Conservation (phyloP, 2,329 filamentous ascomycete genomes). For the Trichoderma sp. region DNA sequence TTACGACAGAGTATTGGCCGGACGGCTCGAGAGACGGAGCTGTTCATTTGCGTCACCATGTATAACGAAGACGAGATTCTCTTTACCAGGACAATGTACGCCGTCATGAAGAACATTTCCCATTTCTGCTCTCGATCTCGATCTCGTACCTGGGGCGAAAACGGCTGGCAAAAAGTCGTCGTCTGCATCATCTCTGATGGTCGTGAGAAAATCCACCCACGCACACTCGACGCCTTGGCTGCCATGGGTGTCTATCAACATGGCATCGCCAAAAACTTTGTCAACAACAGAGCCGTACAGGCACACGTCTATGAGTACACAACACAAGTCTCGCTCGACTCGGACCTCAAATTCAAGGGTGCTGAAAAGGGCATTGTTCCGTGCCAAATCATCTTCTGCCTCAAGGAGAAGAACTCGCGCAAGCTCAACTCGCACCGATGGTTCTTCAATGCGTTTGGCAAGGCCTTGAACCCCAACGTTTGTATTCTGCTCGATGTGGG, state of each 20-base stretch:
- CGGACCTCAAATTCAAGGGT: conserved; percentile 97
- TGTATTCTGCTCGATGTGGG: conserved; percentile 97
- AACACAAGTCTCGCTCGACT: conserved; percentile 92
- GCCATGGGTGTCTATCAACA: conserved; percentile 98
- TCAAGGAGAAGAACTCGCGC: conserved; percentile 97
- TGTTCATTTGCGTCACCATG: conserved; percentile 98
- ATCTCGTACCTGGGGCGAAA: conserved; percentile 93
- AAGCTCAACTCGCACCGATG: conserved; percentile 98
- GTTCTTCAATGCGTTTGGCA: conserved; percentile 99
- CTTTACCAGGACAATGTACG: conserved; percentile 97
- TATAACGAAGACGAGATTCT: conserved; percentile 98
- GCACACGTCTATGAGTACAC: conserved; percentile 99
- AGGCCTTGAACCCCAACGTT: conserved; percentile 89
- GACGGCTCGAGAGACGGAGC: conserved; percentile 84
- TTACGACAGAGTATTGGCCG: conserved; percentile 85
- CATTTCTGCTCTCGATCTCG: conserved; percentile 94
- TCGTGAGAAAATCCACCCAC: conserved; percentile 83
- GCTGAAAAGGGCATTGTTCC: conserved; percentile 98
- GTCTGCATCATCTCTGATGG: conserved; percentile 96
- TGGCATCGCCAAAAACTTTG: conserved; percentile 96
- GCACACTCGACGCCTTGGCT: conserved; percentile 89
- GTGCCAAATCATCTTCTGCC: conserved; percentile 96
- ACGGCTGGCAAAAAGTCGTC: conserved; percentile 98
- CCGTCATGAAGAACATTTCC: conserved; percentile 96
- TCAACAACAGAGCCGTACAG: conserved; percentile 93